phyloP scores from a whole-genome alignment of 1,284 basidiomycete species.

The Apiotrichum sp. region DNA sequence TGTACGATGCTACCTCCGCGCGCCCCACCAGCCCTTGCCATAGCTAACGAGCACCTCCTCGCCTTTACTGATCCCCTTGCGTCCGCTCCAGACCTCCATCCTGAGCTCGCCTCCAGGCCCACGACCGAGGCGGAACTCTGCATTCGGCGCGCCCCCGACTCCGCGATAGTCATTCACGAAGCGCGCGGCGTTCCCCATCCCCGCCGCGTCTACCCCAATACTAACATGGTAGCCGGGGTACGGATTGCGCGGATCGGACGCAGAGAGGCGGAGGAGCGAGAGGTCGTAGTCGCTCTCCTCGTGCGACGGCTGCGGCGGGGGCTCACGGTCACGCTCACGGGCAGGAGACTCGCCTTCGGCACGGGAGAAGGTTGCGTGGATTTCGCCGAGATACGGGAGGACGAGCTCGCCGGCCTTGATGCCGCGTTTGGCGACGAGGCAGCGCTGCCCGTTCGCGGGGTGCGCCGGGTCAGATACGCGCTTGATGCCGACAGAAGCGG shows the following conservation, averaged over 20 bases:
- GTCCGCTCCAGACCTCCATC: slow-evolving; percentile 64
- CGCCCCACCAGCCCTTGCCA: slow-evolving; percentile 84
- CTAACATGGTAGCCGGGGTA: slow-evolving; percentile 29
- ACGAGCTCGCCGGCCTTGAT: slow-evolving; percentile 63
- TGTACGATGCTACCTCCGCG: slow-evolving; percentile 13
- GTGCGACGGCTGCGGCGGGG: slow-evolving; percentile 20
- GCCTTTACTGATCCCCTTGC: slow-evolving; percentile 62
- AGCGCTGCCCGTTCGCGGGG: slow-evolving; percentile 74
- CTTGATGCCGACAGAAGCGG: slow-evolving; percentile 39
- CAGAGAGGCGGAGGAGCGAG: slow-evolving; percentile 57
- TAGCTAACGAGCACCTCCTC: slow-evolving; percentile 84
- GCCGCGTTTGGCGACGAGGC: slow-evolving; percentile 69
- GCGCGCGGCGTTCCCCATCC: slow-evolving; percentile 73
- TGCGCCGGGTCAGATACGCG: slow-evolving; percentile 49
- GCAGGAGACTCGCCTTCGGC: slow-evolving; percentile 52
- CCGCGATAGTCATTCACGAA: slow-evolving; percentile 86
- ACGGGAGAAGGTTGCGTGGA: slow-evolving; percentile 42
- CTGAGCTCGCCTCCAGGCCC: slow-evolving; percentile 59
- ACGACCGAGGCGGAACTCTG: slow-evolving; percentile 59
- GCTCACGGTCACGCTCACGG: not conserved
- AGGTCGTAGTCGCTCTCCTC: slow-evolving; percentile 67
- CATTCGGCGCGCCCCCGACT: slow-evolving; percentile 60
- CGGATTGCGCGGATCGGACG: slow-evolving; percentile 28
- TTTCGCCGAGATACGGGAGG: slow-evolving; percentile 74
- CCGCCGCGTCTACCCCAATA: slow-evolving; percentile 61